Evolutionary conservation across 345 rosid species (phyloP), one percentile per base, ranked within the genome.

Genomic region (Brassica carinata): DNA sequence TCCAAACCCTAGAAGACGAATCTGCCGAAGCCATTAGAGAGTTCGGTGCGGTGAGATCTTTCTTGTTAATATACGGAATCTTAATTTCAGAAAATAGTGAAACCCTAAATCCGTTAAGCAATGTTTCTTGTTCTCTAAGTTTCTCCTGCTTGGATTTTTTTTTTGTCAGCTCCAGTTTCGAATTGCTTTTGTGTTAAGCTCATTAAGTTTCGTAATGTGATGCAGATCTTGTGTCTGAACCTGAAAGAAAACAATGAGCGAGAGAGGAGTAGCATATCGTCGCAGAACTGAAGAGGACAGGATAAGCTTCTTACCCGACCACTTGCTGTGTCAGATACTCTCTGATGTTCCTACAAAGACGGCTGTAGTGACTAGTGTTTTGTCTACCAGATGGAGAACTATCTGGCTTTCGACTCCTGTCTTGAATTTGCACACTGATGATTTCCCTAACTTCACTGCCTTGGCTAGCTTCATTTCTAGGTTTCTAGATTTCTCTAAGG

Each of bases 311-410:
- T 59, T 59, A 59, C 64, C 64, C 1, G 64, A 59, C 4, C 14
- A 59, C 30, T 59, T 59, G 64, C 64, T 59, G 64, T 59, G 64
- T 59, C 5, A 59, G 30, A 59, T 59, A 59, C 64, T 59, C 64
- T 59, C 64, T 59, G 6, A 19, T 59, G 14, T 59, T 59, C 64
- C 30, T 19, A 57, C 62, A 57, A 57, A 57, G 62, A 57, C 4
- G 2, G 62, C 10, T 17, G 62, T 18, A 7, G 8, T 2, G 1
- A 57, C 62, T 17, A 57, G 62, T 57, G 10, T 17, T 57, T 3
- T 57, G 62, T 57, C 62, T 3, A 57, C 62, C 26, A 7, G 62
- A 17, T 57, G 62, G 62, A 57, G 62, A 18, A 57, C 9, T 7
- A 17, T 17, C 62, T 57, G 62, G 62, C 26, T 17, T 17, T 57